Evolutionary conservation across 805 yeast genomes (phyloP), one percentile per base, ranked within the genome.

Genomic region (Suhomyces tanzawaensis): DNA sequence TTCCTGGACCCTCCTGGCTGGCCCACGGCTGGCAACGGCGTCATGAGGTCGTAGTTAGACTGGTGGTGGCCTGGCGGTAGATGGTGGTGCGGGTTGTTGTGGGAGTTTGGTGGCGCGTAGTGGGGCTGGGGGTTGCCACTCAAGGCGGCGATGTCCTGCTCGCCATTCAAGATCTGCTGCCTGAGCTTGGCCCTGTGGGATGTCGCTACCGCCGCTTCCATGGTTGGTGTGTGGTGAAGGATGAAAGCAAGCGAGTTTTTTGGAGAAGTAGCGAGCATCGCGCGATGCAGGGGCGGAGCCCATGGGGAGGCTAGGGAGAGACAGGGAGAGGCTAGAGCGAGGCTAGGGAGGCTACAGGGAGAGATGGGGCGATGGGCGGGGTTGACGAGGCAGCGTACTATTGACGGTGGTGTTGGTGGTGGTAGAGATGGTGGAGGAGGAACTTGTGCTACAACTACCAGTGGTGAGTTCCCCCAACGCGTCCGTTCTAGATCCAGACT

Each of bases 111-210:
- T n/a, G n/a, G n/a, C n/a, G n/a, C n/a, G n/a, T n/a, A 12, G 35
- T 47, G 37, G 36, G 39, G 15, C 42, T 36, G 8, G 53, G 49
- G 12, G 19, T 51, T 49, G 26, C 36, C 36, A 23, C 23, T 33
- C 14, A 52, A 41, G 12, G 53, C 55, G 19, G 51, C 48, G 21
- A 56, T 55, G 29, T 52, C 56, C 33, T 50, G 52, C 22, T 62
- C 66, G 23, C 63, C 58, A 38, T 51, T 56, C 42, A 64, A 49
- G 15, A 64, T 47, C 42, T 63, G 66, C 42, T 55, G 64, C 44
- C 71, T 55, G 21, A 64, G 49, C 39, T 53, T 50, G 7, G 58
- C 65, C 15, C 23, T 23, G n/a, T 36, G 39, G 11, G 31, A 18
- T 4, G 32, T 29, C 14, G 37, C 40, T 28, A 29, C 34, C n/a